phyloP scores from a whole-genome alignment of 2,329 filamentous ascomycete genomes.

The Coleophoma cylindrospora region DNA sequence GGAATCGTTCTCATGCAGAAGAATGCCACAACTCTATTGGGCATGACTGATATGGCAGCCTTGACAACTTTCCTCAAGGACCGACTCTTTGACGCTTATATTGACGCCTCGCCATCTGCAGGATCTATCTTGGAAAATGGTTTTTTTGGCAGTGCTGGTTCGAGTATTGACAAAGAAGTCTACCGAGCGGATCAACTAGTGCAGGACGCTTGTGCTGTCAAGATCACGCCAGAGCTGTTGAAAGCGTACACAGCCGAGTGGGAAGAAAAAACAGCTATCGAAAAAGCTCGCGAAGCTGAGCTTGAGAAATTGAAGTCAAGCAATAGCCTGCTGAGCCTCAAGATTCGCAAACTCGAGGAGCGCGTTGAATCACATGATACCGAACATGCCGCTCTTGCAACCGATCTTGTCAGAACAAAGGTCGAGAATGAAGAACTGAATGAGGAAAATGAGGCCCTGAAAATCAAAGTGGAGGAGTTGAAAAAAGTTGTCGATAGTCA shows the following conservation, averaged over 20 bases:
- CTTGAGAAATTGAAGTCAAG: slow-evolving; percentile 65
- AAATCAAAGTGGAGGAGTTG: slow-evolving; percentile 79
- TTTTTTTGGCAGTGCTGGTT: slow-evolving; percentile 90
- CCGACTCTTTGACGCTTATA: slow-evolving; percentile 92
- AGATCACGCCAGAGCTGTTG: slow-evolving; percentile 77
- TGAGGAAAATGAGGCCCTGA: slow-evolving; percentile 85
- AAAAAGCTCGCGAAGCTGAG: slow-evolving; percentile 79
- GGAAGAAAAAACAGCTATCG: slow-evolving; percentile 81
- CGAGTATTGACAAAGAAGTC: slow-evolving; percentile 88
- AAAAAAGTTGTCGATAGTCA: slow-evolving; percentile 85
- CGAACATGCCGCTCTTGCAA: slow-evolving; percentile 87
- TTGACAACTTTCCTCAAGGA: slow-evolving; percentile 91
- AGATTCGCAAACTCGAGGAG: slow-evolving; percentile 82
- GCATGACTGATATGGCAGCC: slow-evolving; percentile 85
- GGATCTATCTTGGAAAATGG: slow-evolving; percentile 91
- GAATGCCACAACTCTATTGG: slow-evolving; percentile 72
- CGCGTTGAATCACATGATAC: slow-evolving; percentile 82
- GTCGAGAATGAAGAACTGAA: slow-evolving; percentile 87
- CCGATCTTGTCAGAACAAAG: slow-evolving; percentile 85
- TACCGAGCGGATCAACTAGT: slow-evolving; percentile 93
- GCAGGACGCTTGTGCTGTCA: slow-evolving; percentile 83
- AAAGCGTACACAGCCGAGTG: slow-evolving; percentile 80
- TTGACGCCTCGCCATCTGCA: slow-evolving; percentile 89
- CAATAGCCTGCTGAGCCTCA: slow-evolving; percentile 63
- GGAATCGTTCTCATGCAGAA: slow-evolving; percentile 95